These are phyloP conservation scores for Aspergillus carlsbadensis DNA, from an alignment of 495 filamentous ascomycete genomes.

Conservation along the genomic window DNA sequence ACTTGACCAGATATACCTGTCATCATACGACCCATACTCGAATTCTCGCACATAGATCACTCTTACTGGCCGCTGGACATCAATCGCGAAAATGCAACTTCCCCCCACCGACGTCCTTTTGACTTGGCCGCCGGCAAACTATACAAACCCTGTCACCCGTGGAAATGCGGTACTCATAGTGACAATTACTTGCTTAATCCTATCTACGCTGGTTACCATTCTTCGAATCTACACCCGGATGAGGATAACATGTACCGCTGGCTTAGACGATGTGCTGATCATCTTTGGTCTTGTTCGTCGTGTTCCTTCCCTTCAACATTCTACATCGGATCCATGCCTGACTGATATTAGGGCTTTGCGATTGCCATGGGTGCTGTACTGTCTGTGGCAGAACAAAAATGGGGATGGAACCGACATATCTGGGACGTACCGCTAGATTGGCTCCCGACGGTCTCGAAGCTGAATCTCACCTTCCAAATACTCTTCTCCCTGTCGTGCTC, in stretches of 20 bases:
- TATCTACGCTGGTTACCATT: slow-evolving; percentile 41
- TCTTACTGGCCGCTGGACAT: background rate
- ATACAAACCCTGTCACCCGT: slow-evolving; percentile 50
- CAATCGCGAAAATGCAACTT: slow-evolving; percentile 30
- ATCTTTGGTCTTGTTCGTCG: slow-evolving; percentile 34
- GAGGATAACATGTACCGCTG: slow-evolving; percentile 43
- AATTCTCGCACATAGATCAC: background rate
- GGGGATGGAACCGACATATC: slow-evolving; percentile 56
- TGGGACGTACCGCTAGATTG: slow-evolving; percentile 47
- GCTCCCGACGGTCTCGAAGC: slow-evolving; percentile 36
- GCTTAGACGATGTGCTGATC: slow-evolving; percentile 49
- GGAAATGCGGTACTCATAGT: slow-evolving; percentile 45
- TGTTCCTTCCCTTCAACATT: background rate
- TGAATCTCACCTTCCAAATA: slow-evolving; percentile 52
- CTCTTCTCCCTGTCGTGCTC: slow-evolving; percentile 52
- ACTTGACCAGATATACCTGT: background rate
- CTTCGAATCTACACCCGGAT: slow-evolving; percentile 52
- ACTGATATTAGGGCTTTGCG: slow-evolving; percentile 17
- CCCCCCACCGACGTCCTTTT: slow-evolving; percentile 44
- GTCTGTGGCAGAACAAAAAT: slow-evolving; percentile 40
- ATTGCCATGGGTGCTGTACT: slow-evolving; percentile 46
- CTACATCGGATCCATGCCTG: background rate
- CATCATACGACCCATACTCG: background rate
- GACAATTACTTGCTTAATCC: slow-evolving; percentile 34
- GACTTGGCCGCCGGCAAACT: slow-evolving; percentile 57